A percentile compares a stretch with the other conserved stretches of the same genome.
Evolutionary conservation across 2,329 filamentous ascomycete species (phyloP).

Genomic region (Trichoderma semiorbis): DNA sequence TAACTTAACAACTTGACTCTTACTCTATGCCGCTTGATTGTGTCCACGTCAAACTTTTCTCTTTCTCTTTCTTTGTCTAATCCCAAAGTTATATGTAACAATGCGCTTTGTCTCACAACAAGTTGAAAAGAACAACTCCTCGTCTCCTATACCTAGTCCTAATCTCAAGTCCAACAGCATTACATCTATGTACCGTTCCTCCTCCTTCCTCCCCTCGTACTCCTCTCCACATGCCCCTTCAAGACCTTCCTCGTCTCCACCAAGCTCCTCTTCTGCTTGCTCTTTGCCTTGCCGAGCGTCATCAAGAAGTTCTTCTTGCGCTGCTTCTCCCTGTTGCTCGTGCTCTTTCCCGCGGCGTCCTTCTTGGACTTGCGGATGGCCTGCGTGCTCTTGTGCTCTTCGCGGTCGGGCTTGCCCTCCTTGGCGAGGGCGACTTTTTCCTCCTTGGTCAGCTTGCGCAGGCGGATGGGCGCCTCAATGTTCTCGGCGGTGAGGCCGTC

Average conservation of each 20-base stretch:
- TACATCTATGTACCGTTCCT: conserved; percentile 51
- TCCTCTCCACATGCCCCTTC: conserved; percentile 75
- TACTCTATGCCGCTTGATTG: background rate
- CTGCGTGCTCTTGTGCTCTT: conserved; percentile 81
- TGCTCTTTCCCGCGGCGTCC: conserved; percentile 85
- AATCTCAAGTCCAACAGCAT: background rate
- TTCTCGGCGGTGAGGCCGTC: conserved; percentile 86
- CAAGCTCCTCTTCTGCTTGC: conserved; percentile 91
- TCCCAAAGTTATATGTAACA: background rate
- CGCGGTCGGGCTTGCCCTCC: conserved; percentile 73
- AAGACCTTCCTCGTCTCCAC: conserved; percentile 78
- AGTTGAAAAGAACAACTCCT: background rate
- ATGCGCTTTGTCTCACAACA: background rate
- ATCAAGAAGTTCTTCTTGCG: conserved; percentile 98
- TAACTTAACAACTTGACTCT: background rate
- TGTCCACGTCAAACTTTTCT: background rate
- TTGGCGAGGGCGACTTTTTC: conserved; percentile 80
- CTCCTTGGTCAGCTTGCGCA: conserved; percentile 84
- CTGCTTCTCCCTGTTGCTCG: conserved; percentile 95
- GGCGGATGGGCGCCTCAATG: conserved; percentile 79
- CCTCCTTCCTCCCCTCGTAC: conserved; percentile 78
- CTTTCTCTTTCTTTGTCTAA: background rate
- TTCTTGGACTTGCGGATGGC: conserved; percentile 85
- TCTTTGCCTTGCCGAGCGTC: conserved; percentile 94
- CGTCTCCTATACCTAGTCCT: background rate